Evolutionary conservation across 2,329 filamentous ascomycete species (phyloP).

Genomic region (Aspergillus fischeri): DNA sequence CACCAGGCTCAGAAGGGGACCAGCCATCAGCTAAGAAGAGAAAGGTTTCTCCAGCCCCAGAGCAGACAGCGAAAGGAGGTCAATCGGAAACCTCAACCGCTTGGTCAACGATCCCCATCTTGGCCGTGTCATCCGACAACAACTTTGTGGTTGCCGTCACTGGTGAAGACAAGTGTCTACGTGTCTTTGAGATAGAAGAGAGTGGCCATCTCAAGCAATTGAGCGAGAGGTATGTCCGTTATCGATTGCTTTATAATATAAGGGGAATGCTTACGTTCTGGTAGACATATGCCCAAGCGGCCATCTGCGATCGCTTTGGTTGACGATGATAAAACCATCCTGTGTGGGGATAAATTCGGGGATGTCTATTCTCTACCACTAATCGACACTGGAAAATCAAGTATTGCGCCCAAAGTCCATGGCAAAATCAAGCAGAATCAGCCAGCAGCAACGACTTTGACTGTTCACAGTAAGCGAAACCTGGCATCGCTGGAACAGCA

Average conservation of each 20-base stretch:
- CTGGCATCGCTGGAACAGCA: conserved; percentile 55
- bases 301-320: conserved; percentile 72
- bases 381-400: conserved; percentile 39
- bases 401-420: conserved; percentile 33
- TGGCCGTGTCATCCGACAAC: conserved; percentile 61
- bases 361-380: conserved; percentile 90
- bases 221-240: conserved; percentile 61
- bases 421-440: conserved; percentile 36
- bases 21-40: conserved; percentile 43
- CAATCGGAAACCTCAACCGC: conserved; percentile 14
- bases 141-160: conserved; percentile 73
- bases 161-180: conserved; percentile 85
- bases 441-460: conserved; percentile 54
- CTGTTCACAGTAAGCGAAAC: conserved; percentile 61
- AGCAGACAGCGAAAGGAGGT: conserved; percentile 11
- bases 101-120: conserved; percentile 62
- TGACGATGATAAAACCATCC: conserved; percentile 65
- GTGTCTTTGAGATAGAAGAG: conserved; percentile 68
- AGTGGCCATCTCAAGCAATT: conserved; percentile 61
- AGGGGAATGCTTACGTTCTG: conserved; percentile 7
- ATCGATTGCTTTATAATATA: not conserved
- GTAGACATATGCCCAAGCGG: conserved; percentile 80
- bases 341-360: conserved; percentile 92
- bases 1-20: conserved; percentile 25
- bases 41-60: conserved; percentile 34